Conservation (phyloP, 768 basidiomycete species). For the Suillus occidentalis region DNA sequence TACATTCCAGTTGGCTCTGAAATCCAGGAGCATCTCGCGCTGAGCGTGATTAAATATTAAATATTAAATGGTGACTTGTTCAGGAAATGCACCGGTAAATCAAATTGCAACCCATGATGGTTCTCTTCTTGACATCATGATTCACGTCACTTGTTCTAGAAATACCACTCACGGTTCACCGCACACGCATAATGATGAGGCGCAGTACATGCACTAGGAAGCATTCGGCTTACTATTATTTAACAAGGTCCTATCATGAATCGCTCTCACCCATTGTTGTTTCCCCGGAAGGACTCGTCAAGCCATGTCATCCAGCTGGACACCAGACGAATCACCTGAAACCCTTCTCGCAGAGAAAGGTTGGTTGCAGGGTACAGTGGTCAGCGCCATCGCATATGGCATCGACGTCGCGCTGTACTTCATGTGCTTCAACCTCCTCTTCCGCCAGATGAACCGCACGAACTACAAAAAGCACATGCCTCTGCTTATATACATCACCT, state of each 20-base stretch:
- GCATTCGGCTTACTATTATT: not conserved
- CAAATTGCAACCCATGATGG: no score
- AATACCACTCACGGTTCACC: not conserved
- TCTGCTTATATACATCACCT: constrained; percentile 6
- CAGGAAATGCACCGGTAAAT: no score
- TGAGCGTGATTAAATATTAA: no score
- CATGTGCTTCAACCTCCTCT: constrained; percentile 7
- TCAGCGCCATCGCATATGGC: constrained; percentile 17
- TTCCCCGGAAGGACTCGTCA: not conserved
- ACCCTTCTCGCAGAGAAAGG: not conserved
- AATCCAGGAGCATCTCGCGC: no score
- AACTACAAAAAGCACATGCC: not conserved
- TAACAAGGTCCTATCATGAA: not conserved
- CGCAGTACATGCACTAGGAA: not conserved
- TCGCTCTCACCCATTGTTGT: not conserved
- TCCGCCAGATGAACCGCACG: not conserved
- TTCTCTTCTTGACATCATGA: no score
- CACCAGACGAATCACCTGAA: not conserved
- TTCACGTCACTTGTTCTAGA: not conserved
- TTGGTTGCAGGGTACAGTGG: not conserved
- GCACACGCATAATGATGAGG: not conserved
- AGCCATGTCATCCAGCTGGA: constrained; percentile 2
- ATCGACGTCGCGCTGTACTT: constrained; percentile 8
- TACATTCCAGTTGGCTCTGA: no score
- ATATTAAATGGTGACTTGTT: no score